Evolutionary conservation across 2,329 filamentous ascomycete genomes (phyloP).

Genomic region (Trichoderma simmonsii): DNA sequence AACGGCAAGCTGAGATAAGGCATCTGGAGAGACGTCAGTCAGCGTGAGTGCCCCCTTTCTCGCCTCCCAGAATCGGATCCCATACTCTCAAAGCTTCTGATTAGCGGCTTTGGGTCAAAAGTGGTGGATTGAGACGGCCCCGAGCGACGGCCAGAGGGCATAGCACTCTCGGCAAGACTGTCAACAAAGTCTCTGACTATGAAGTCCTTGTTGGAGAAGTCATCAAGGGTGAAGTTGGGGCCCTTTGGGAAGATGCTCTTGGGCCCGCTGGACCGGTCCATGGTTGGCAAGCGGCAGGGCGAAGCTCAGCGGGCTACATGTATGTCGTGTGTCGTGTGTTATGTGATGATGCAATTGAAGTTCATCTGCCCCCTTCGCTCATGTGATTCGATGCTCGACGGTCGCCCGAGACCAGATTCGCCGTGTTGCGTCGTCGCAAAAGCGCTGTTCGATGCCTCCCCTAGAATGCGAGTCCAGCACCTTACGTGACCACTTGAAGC

Average conservation of each 20-base stretch:
- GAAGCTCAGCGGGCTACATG: slow-evolving; percentile 31
- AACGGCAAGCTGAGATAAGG: slow-evolving; percentile 63
- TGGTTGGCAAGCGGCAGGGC: slow-evolving; percentile 27
- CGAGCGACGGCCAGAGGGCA: slow-evolving; percentile 77
- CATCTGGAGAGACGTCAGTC: slow-evolving; percentile 41
- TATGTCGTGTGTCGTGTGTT: slow-evolving; percentile 13
- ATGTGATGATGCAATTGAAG: not conserved
- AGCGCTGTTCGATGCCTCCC: not conserved
- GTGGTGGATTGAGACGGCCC: slow-evolving; percentile 55
- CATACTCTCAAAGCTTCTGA: slow-evolving; percentile 84
- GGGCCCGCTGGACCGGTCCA: slow-evolving; percentile 47
- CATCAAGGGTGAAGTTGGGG: slow-evolving; percentile 81
- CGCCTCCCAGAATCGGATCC: not conserved
- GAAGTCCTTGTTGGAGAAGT: slow-evolving; percentile 87
- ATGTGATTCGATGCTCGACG: not conserved
- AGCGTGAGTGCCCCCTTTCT: not conserved
- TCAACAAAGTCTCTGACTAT: slow-evolving; percentile 98
- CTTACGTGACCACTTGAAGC: slow-evolving; percentile 6
- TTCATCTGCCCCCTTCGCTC: not conserved
- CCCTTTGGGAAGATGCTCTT: slow-evolving; percentile 73
- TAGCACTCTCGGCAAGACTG: slow-evolving; percentile 78
- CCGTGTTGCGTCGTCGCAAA: slow-evolving; percentile 10
- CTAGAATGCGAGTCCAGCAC: not conserved
- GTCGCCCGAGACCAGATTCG: not conserved
- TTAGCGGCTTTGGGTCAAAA: slow-evolving; percentile 96